Base-by-base conservation (phyloP, 106 monocot genomes). In the Platanthera zijinensis region DNA sequence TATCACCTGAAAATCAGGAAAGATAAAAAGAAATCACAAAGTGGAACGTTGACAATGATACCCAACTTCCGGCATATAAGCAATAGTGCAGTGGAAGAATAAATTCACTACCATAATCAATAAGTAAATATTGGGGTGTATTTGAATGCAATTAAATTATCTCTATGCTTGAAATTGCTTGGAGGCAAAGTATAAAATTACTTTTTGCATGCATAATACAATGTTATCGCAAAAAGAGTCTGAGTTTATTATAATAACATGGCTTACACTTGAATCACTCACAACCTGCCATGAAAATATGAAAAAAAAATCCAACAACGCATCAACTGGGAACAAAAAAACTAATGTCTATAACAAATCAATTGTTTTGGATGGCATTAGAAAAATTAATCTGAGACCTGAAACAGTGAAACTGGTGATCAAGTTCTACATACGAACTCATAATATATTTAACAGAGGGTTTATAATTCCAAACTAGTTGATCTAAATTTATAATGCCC, bases 1-100 rank as follows among this genome's bases (percentile, higher is more conserved):
- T 75, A 99, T 99, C 61, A 96, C 93, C 96, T 96, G 82, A 82
- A 84, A 72, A 79, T 25, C 13, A 76, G 22, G 48, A 17, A 11
- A 79, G 78, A 8, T 8, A 62, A 59, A 53, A 46, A 70, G 15
- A 13, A 70, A 46, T 48, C 70, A 70, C 70, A 47, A 70, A 70
- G 32, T 66, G 15, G 62, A 22, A 66, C 66, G 32, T 66, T 7
- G 3, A 18, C 59, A 66, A 66, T 64, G 5, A 64, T 64, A 64
- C 10, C 21, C 64, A 22, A 28, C 25, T 57, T 63, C 22, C 10
- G 10, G 11, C 30, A 10, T 32, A 30, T 11, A 32, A 66, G 11
- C 8, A 66, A 32, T 30, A 25, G 32, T 66, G 10, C 32, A 3
- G 10, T 61, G 59, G 21, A 61, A 61, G 18, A 61, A 19, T 19